phyloP scores from a whole-genome alignment of 1,139 yeast genomes.

The Arxiozyma heterogenica region DNA sequence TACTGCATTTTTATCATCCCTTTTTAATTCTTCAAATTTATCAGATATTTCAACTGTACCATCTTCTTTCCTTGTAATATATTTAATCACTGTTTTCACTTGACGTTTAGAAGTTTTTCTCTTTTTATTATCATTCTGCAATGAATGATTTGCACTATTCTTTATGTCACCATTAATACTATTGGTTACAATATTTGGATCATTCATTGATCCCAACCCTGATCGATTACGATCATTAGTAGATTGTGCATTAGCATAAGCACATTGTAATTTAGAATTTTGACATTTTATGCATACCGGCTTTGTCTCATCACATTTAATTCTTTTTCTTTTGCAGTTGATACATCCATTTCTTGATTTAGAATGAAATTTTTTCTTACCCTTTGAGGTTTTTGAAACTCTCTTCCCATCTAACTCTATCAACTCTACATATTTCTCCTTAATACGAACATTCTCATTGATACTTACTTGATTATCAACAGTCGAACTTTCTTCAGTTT shows the following conservation, averaged over 20 bases:
- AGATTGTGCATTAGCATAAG: slow-evolving; percentile 32
- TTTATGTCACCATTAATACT: background rate
- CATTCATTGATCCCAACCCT: background rate
- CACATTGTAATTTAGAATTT: slow-evolving; percentile 69
- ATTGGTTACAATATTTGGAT: background rate
- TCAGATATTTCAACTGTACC: background rate
- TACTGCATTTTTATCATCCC: background rate
- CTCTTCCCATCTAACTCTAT: slow-evolving; percentile 33
- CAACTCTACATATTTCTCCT: slow-evolving; percentile 25
- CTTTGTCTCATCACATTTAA: slow-evolving; percentile 82
- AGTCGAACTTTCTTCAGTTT: background rate
- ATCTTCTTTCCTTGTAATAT: slow-evolving; percentile 1
- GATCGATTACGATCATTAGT: background rate
- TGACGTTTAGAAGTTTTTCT: background rate
- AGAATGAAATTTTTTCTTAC: slow-evolving; percentile 63
- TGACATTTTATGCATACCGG: slow-evolving; percentile 75
- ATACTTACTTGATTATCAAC: background rate
- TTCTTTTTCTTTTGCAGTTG: slow-evolving; percentile 80
- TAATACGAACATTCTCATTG: slow-evolving; percentile 4
- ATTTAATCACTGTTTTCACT: background rate
- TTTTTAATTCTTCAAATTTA: background rate
- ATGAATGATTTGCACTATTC: background rate
- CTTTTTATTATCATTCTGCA: background rate
- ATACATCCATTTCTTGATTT: slow-evolving; percentile 84
- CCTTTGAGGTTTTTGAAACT: slow-evolving; percentile 37